Conservation (phyloP, 768 basidiomycete species). For the Mycena haematopus region DNA sequence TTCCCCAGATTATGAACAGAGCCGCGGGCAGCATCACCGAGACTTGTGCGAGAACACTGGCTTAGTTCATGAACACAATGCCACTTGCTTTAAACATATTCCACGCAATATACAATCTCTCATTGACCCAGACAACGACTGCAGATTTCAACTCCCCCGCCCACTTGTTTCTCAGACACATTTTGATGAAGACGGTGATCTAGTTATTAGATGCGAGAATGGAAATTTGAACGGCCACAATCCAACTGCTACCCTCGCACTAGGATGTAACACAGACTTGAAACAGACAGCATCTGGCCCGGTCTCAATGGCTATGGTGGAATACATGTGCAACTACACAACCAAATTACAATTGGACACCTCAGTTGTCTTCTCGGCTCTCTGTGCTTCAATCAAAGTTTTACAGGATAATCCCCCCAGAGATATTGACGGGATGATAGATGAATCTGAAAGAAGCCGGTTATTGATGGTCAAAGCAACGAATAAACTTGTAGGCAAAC, state of each 20-base stretch:
- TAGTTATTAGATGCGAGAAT: slow-evolving; percentile 15
- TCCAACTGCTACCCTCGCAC: neutral
- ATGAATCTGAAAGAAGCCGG: too few relatives aligned
- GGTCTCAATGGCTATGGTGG: slow-evolving; percentile 24
- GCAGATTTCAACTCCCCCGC: slow-evolving; percentile 23
- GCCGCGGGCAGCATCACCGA: neutral
- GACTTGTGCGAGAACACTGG: neutral
- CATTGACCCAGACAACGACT: slow-evolving; percentile 21
- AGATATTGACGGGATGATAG: too few relatives aligned
- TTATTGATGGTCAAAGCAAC: neutral
- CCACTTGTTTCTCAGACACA: slow-evolving; percentile 8
- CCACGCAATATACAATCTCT: slow-evolving; percentile 5
- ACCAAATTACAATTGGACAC: slow-evolving; percentile 25
- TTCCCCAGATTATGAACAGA: neutral
- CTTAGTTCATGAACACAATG: slow-evolving; percentile 17
- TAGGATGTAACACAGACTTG: slow-evolving; percentile 10
- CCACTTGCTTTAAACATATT: slow-evolving; percentile 28
- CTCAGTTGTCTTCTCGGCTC: too few relatives aligned
- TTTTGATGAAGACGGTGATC: slow-evolving; percentile 17
- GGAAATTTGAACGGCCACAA: neutral
- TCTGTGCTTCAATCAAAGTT: too few relatives aligned
- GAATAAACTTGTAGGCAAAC: slow-evolving; percentile 18
- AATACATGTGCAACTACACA: slow-evolving; percentile 24
- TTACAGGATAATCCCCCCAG: too few relatives aligned
- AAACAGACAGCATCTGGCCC: slow-evolving; percentile 26